phyloP scores from a whole-genome alignment of 73 alveolate species.

The Paramecium pentaurelia region DNA sequence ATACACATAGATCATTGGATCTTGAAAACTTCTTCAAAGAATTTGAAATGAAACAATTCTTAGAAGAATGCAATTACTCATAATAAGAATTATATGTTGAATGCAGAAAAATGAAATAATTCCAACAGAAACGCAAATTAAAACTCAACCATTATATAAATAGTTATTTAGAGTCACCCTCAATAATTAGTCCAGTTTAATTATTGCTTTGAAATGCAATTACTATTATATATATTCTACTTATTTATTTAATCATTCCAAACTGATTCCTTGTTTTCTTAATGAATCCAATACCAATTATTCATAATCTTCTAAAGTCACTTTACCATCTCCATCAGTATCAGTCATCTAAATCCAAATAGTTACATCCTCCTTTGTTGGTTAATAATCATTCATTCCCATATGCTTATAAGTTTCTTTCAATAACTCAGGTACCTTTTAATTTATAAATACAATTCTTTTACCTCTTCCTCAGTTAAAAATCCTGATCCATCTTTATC shows the following conservation, averaged over 20 bases:
- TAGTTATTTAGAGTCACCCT: slow-evolving; percentile 7
- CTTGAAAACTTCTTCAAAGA: slow-evolving; percentile 31
- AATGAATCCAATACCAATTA: slow-evolving; percentile 40
- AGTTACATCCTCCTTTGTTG: slow-evolving; percentile 58
- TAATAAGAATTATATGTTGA: slow-evolving; percentile 8
- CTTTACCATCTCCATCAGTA: slow-evolving; percentile 60
- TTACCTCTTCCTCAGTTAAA: slow-evolving; percentile 37
- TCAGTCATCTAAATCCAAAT: slow-evolving; percentile 59
- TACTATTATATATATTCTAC: neutral
- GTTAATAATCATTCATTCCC: slow-evolving; percentile 59
- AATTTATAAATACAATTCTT: neutral
- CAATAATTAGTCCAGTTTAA: slow-evolving; percentile 44
- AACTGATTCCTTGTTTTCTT: slow-evolving; percentile 50
- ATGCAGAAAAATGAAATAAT: neutral
- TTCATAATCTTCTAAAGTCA: slow-evolving; percentile 57
- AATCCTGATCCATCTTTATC: slow-evolving; percentile 34
- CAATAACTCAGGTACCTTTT: slow-evolving; percentile 29
- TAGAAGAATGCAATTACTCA: slow-evolving; percentile 14
- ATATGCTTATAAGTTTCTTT: slow-evolving; percentile 50
- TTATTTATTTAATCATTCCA: slow-evolving; percentile 23
- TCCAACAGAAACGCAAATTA: neutral
- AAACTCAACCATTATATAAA: slow-evolving; percentile 12
- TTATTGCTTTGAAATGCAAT: slow-evolving; percentile 3
- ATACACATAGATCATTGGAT: neutral
- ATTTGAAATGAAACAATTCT: slow-evolving; percentile 16